These are phyloP conservation scores for Aspergillus luchuensis DNA, from an alignment of 2,329 filamentous ascomycete species.

Conservation along the genomic window DNA sequence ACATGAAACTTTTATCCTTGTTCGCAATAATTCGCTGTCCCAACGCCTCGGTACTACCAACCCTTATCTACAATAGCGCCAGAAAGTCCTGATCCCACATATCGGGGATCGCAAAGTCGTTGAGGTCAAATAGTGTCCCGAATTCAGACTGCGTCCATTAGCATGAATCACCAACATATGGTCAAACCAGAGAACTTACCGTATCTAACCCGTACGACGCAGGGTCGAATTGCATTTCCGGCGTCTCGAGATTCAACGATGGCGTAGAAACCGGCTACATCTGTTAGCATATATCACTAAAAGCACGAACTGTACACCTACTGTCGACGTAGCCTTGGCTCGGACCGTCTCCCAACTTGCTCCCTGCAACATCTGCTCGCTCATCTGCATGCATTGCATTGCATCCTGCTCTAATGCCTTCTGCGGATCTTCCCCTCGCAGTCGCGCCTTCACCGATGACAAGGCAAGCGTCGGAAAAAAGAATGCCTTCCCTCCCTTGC, in stretches of 20 bases:
- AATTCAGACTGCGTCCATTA: conserved; percentile 32
- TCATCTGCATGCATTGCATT: conserved; percentile 25
- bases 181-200: conserved; percentile 19
- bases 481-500: conserved; percentile 34
- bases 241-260: conserved; percentile 18
- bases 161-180: not conserved
- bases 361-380: conserved; percentile 28
- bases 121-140: conserved; percentile 33
- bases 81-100: conserved; percentile 33
- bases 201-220: conserved; percentile 17
- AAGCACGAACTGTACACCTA: no score
- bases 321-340: conserved; percentile 20
- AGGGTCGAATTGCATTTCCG: conserved; percentile 29
- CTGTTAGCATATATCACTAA: conserved; percentile 10
- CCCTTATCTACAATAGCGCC: conserved; percentile 6
- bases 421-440: conserved; percentile 33
- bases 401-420: conserved; percentile 28
- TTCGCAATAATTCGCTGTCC: not conserved
- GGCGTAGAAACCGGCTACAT: conserved; percentile 19
- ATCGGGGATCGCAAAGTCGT: conserved; percentile 29
- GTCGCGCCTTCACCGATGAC: conserved; percentile 35
- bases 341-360: conserved; percentile 22
- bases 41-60: not conserved
- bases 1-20: not conserved
- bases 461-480: conserved; percentile 33